phyloP scores from a whole-genome alignment of 495 filamentous ascomycete species.

The Lichenothelia convexa region DNA sequence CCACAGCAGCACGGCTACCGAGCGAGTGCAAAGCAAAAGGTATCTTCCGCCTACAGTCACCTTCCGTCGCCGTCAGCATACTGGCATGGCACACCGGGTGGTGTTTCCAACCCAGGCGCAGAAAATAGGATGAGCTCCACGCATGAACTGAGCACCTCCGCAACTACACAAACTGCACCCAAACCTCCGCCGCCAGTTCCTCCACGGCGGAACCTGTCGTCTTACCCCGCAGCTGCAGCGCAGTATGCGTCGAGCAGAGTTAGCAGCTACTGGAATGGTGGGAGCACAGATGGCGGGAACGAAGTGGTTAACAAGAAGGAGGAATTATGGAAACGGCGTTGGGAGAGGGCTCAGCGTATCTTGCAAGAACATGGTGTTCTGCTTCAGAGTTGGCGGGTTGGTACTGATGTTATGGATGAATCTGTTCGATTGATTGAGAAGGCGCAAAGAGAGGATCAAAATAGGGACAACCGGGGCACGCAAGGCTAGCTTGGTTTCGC shows the following conservation, averaged over 20 bases:
- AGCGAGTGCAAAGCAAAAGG: conserved; percentile 19
- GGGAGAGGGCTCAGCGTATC: conserved; percentile 53
- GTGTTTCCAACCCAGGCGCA: not conserved
- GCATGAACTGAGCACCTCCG: not conserved
- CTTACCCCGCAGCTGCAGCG: conserved; percentile 27
- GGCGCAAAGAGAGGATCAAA: conserved; percentile 21
- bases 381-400: conserved; percentile 69
- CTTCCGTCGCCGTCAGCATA: conserved; percentile 23
- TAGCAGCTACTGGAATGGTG: conserved; percentile 5
- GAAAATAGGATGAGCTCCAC: not conserved
- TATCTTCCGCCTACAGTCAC: conserved; percentile 29
- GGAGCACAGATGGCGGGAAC: conserved; percentile 5
- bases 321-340: conserved; percentile 64
- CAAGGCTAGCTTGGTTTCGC: no score
- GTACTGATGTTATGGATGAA: conserved; percentile 54
- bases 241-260: conserved; percentile 22
- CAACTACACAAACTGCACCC: not conserved
- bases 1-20: conserved; percentile 14
- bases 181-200: conserved; percentile 22
- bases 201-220: conserved; percentile 17
- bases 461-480: no score
- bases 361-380: conserved; percentile 51
- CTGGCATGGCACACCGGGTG: conserved; percentile 5
- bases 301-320: conserved; percentile 51
- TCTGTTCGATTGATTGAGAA: conserved; percentile 32